Conservation (phyloP, 495 filamentous ascomycete species). For the Ramalina intermedia region DNA sequence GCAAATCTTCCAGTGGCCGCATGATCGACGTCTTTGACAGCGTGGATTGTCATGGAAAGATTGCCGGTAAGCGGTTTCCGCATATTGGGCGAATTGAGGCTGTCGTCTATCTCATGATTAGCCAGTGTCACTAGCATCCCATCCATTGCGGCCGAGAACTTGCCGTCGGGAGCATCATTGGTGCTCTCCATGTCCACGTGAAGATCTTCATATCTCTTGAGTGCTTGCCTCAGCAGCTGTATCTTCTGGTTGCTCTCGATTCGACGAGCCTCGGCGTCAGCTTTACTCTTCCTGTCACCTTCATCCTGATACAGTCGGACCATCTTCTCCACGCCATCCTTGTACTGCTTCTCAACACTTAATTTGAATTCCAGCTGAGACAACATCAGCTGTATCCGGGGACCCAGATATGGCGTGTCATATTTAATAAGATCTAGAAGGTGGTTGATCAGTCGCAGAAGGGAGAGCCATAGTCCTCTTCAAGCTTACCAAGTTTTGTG, state of each 20-base stretch:
- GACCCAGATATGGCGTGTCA: slow-evolving; percentile 88
- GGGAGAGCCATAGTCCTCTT: not conserved
- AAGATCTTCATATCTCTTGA: slow-evolving; percentile 94
- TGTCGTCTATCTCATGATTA: slow-evolving; percentile 57
- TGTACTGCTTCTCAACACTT: slow-evolving; percentile 98
- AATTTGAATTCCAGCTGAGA: slow-evolving; percentile 98
- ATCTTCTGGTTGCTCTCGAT: slow-evolving; percentile 98
- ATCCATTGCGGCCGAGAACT: slow-evolving; percentile 10
- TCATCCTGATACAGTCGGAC: slow-evolving; percentile 94
- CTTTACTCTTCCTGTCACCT: slow-evolving; percentile 88
- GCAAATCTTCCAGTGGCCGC: slow-evolving; percentile 75
- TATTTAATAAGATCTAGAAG: slow-evolving; percentile 89
- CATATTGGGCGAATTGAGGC: slow-evolving; percentile 85
- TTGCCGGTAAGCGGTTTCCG: slow-evolving; percentile 86
- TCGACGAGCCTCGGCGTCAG: slow-evolving; percentile 75
- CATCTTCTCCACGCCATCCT: slow-evolving; percentile 99
- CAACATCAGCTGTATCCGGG: slow-evolving; percentile 97
- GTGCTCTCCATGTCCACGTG: slow-evolving; percentile 84
- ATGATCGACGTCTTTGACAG: slow-evolving; percentile 91
- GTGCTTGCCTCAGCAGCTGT: slow-evolving; percentile 81
- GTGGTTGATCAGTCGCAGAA: slow-evolving; percentile 4
- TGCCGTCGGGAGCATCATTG: slow-evolving; percentile 73
- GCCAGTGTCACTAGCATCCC: not conserved
- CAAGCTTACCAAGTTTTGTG: slow-evolving; percentile 78
- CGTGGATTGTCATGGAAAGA: slow-evolving; percentile 69